These are phyloP conservation scores for Septoria linicola DNA, from an alignment of 2,329 filamentous ascomycete species.

Conservation along the genomic window DNA sequence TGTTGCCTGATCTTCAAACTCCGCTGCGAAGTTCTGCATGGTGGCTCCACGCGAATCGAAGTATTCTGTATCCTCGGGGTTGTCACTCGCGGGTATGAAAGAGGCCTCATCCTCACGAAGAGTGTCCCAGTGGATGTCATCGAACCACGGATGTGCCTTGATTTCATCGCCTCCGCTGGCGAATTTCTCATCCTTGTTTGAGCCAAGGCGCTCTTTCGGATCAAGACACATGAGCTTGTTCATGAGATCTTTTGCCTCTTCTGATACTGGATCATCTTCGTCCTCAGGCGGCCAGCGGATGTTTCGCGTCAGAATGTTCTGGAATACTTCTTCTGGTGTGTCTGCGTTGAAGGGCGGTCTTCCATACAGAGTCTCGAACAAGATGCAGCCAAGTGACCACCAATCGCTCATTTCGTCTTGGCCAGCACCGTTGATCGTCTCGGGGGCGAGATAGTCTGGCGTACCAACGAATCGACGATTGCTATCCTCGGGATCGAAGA, in stretches of 20 bases:
- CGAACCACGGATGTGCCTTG: slow-evolving; percentile 84
- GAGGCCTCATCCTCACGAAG: slow-evolving; percentile 93
- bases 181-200: slow-evolving; percentile 80
- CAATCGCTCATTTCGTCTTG: slow-evolving; percentile 99
- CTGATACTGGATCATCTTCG: slow-evolving; percentile 71
- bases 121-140: slow-evolving; percentile 82
- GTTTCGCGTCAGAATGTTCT: slow-evolving; percentile 85
- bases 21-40: slow-evolving; percentile 86
- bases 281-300: slow-evolving; percentile 90
- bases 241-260: slow-evolving; percentile 90
- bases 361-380: slow-evolving; percentile 94
- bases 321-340: slow-evolving; percentile 90
- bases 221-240: slow-evolving; percentile 86
- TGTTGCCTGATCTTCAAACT: slow-evolving; percentile 84
- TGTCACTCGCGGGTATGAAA: slow-evolving; percentile 87
- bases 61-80: slow-evolving; percentile 97
- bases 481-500: slow-evolving; percentile 93
- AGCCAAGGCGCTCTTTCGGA: slow-evolving; percentile 76
- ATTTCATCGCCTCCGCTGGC: slow-evolving; percentile 87
- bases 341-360: slow-evolving; percentile 89
- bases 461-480: slow-evolving; percentile 93
- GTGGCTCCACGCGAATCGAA: slow-evolving; percentile 92
- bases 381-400: slow-evolving; percentile 98
- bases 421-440: slow-evolving; percentile 91
- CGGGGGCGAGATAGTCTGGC: slow-evolving; percentile 92